Conservation (phyloP, 2,329 filamentous ascomycete species). For the Immersiporthe knoxdaviesiana region DNA sequence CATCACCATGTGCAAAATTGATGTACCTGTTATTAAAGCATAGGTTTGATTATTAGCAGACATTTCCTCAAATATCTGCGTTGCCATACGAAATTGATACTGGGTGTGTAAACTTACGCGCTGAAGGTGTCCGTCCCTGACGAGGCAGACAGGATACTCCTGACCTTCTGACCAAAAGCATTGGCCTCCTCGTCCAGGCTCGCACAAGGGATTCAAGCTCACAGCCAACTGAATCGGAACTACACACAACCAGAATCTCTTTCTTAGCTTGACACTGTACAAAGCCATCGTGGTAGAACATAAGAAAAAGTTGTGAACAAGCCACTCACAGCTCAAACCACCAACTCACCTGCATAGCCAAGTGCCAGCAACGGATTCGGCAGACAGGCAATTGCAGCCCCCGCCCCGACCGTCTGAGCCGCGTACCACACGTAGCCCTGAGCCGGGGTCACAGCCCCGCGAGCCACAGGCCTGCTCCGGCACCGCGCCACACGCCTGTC, state of each 20-base stretch:
- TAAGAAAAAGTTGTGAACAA: background rate
- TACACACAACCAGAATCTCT: background rate
- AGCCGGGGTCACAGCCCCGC: constrained; percentile 45
- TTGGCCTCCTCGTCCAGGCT: constrained; percentile 41
- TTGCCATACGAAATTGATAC: too few relatives aligned
- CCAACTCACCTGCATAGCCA: constrained; percentile 41
- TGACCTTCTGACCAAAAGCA: constrained; percentile 39
- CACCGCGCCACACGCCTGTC: constrained; percentile 53
- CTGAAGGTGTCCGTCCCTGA: constrained; percentile 5
- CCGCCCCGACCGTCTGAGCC: constrained; percentile 39
- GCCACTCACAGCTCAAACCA: background rate
- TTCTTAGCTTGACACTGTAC: background rate
- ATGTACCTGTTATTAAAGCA: constrained; percentile 41
- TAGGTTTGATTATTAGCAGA: too few relatives aligned
- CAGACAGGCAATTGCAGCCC: constrained; percentile 42
- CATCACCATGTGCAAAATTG: constrained; percentile 57
- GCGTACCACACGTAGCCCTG: constrained; percentile 46
- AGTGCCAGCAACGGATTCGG: constrained; percentile 46
- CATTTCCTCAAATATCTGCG: too few relatives aligned
- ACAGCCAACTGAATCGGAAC: constrained; percentile 48
- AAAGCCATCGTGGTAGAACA: background rate
- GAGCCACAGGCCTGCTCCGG: constrained; percentile 50
- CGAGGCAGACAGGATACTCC: constrained; percentile 34
- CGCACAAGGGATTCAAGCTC: constrained; percentile 53
- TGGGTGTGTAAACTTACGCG: constrained; percentile 21